Base-by-base conservation (phyloP, 2,329 filamentous ascomycete species). In the Ophiostoma sp. region DNA sequence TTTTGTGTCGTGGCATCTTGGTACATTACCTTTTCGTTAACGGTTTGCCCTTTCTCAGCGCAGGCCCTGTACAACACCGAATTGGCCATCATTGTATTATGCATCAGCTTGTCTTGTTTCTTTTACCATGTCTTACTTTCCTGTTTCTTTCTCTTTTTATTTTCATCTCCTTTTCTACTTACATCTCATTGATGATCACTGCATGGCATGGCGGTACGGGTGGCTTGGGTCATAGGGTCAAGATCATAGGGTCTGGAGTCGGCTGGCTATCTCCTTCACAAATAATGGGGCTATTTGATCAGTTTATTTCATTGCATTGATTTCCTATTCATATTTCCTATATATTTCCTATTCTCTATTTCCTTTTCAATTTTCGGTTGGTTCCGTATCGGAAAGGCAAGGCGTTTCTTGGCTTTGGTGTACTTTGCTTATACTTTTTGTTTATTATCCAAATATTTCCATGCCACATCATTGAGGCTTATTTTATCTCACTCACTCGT, bases 21-120 rank as follows among this genome's bases (percentile, higher is more conserved):
- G 27, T 27, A 27, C 23, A 57, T 27, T 27, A 31, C 23, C 23
- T 3, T 20, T 60, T 33, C 8, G 1, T 60, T 33, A 60, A 33
- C 31, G n/a, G 57, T 48, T 54, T 41, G n/a, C 36, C 60, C 15
- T 66, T 68, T 68, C n/a, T 36, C 13, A 35, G 33, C 48, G 31
- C 64, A 64, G 44, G 17, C 33, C 23, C 27, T 70, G 52, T 71
- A 67, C 65, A 67, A 67, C 65, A 67, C n/a, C 36, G 64, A 31
- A 48, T 11, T 27, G 11, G 36, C 5, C 15, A 11, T 27, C 8
- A n/a, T 70, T 17, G 27, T 35, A 66, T 54, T 13, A 35, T 36
- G 31, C 41, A 10, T 65, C 41, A 17, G 39, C 39, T 54, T 44
- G 36, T 67, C 41, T 64, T 41, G 20, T 65, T 65, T 65, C 54